Base-by-base conservation (phyloP, 2,329 filamentous ascomycete genomes). In the Aschersonia sp. region DNA sequence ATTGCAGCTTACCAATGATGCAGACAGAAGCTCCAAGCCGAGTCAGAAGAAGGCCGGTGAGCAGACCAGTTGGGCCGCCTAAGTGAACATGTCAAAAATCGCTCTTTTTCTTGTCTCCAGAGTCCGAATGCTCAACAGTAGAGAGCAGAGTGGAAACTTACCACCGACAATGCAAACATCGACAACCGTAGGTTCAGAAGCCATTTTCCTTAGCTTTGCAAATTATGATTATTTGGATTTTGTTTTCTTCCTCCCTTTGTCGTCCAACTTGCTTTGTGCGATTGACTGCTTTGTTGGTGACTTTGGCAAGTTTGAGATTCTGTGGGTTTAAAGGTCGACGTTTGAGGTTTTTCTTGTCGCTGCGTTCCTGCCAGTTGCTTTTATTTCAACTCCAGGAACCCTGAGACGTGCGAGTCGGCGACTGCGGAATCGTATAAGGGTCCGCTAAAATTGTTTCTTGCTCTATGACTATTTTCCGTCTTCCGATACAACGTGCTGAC, bases 1-100 rank as follows among this genome's bases (percentile, higher is more conserved):
- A 37, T 12, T 37, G 35, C 22, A 22, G 8, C 57, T 49, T 49
- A 65, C 62, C 67, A 4, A 69, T 53, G 5, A 71, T 57, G 5
- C 58, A 60, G 4, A 72, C 65, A 4, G 62, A 64, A 5, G 69
- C 58, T 0, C 68, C 68, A 6, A 71, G 55, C 11, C 63, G 59
- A 5, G 66, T 60, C 8, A 69, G 64, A 2, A 72, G 60, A 35
- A 71, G 57, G 0, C 66, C 69, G 9, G 66, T 65, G 12, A 71
- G 63, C 1, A 72, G 60, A 12, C 70, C 70, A 14, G 68, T 72
- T 42, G 69, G 69, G 10, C 69, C 69, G 46, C 66, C 69, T 62
- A 46, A 41, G 42, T 22, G 22, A 11, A n/a, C 42, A 30, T 30
- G 22, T 32, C 6, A 8, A 22, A 11, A 11, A 45, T 9, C 12